Conservation (phyloP, 2,329 filamentous ascomycete species). For the Teratosphaeria zuluensis region DNA sequence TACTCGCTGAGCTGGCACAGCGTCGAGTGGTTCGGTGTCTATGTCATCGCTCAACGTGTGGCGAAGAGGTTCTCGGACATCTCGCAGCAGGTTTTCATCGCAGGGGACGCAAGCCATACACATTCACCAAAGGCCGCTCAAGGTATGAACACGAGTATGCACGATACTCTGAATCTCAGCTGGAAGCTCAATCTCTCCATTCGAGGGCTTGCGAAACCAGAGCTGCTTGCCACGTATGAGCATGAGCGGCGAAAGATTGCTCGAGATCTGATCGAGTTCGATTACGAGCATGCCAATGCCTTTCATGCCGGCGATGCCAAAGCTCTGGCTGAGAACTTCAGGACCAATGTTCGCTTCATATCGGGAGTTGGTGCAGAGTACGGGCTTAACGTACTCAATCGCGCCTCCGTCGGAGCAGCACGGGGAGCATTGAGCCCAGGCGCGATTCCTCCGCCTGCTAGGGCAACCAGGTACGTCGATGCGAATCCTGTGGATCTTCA, state of each 20-base stretch:
- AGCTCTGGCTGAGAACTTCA: conserved; percentile 43
- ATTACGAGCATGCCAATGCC: conserved; percentile 25
- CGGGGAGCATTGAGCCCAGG: not conserved
- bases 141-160: conserved; percentile 57
- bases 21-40: conserved; percentile 63
- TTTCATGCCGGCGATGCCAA: conserved; percentile 59
- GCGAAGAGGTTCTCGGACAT: conserved; percentile 33
- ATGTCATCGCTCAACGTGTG: conserved; percentile 64
- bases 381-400: not conserved
- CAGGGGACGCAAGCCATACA: conserved; percentile 68
- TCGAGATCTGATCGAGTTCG: not conserved
- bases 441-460: not conserved
- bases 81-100: conserved; percentile 61
- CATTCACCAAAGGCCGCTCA: conserved; percentile 51
- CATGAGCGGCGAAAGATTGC: not conserved
- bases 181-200: not conserved
- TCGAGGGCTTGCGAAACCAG: not conserved
- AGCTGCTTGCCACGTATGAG: not conserved
- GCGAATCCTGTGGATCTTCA: not conserved
- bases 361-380: not conserved
- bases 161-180: not conserved
- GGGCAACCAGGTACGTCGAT: not conserved
- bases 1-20: conserved; percentile 38
- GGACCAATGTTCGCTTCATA: not conserved
- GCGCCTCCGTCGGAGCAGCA: not conserved